Base-by-base conservation (phyloP, 1,284 basidiomycete genomes). In the Sparassis latifolia region DNA sequence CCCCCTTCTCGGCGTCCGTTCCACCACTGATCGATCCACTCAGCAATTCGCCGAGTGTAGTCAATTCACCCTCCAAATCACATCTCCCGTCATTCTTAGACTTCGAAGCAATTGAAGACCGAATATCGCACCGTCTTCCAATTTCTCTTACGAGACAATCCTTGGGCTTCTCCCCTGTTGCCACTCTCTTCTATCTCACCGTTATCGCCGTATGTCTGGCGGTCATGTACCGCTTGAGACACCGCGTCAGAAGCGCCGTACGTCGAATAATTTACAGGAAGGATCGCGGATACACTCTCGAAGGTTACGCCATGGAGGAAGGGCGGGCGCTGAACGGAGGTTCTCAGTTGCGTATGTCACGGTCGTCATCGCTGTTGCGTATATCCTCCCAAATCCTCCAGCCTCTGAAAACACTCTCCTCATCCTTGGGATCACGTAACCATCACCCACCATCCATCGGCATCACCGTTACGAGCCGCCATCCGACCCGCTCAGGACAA, bases 21-120 rank as follows among this genome's bases (percentile, higher is more conserved):
- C 73, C 69, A 44, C 86, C 86, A 5, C 65, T 89, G 27, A 76
- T 75, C 35, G 87, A 89, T 58, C 85, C 86, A 2, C 71, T 88
- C 44, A 82, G 86, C 47, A 79, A 80, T 56, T 73, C 80, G 46
- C 74, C 79, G 6, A 65, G 77, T 54, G 60, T 69, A 40, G 68
- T 69, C 31, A 62, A 75, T 47, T 77, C 78, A 3, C 79, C 77
- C 33, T 71, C 84, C 50, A 70, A 77, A 52, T 79, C 81, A 9
- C 82, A 84, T 50, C 77, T 80, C 12, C 81, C 82, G 2, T 76
- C 79, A 0, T 80, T 84, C 59, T 65, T 81, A 44, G 78, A 78
- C 54, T 64, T 86, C 37, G 74, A 77, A 45, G 74, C 68, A 9
- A 70, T 87, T 44, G 85, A 88, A 62, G 75, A 85, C 58, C 73